phyloP scores from a whole-genome alignment of 768 basidiomycete genomes.

The Suillus subaureus region DNA sequence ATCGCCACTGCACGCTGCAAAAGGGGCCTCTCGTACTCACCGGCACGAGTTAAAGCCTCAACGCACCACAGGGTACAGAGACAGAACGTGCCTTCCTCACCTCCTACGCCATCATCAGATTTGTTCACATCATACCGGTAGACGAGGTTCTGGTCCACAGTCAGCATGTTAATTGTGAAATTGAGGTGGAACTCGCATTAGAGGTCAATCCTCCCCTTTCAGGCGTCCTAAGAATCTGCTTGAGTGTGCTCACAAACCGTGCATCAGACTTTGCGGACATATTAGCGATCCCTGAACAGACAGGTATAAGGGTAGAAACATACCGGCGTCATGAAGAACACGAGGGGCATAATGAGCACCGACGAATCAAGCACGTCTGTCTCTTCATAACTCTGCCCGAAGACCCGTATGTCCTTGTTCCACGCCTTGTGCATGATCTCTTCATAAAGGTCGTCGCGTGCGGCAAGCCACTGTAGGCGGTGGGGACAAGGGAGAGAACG shows the following conservation, averaged over 20 bases:
- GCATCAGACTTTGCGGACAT: constrained; percentile 67
- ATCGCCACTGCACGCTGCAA: constrained; percentile 74
- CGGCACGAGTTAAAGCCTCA: constrained; percentile 88
- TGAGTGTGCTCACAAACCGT: constrained; percentile 83
- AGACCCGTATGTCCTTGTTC: constrained; percentile 69
- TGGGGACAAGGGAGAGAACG: constrained; percentile 86
- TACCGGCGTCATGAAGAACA: constrained; percentile 87
- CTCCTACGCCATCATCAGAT: constrained; percentile 92
- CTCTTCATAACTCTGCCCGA: constrained; percentile 92
- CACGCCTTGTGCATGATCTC: constrained; percentile 90
- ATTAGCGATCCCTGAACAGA: neutral
- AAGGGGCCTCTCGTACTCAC: constrained; percentile 70
- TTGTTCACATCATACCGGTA: constrained; percentile 88
- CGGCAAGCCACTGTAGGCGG: constrained; percentile 67
- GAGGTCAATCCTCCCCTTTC: constrained; percentile 91
- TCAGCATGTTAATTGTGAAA: constrained; percentile 6
- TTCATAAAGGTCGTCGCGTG: constrained; percentile 87
- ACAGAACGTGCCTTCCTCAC: constrained; percentile 94
- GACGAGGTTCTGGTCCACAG: constrained; percentile 64
- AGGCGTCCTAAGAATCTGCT: constrained; percentile 80
- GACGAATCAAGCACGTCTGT: constrained; percentile 81
- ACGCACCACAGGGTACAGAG: constrained; percentile 87
- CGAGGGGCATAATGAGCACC: constrained; percentile 89
- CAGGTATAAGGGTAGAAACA: constrained; percentile 27
- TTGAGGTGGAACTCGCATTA: constrained; percentile 49